Percentiles rank a stretch among this genome's conserved stretches.
Conservation (phyloP, 1,139 yeast genomes). For the Sugiyamaella pinicola region DNA sequence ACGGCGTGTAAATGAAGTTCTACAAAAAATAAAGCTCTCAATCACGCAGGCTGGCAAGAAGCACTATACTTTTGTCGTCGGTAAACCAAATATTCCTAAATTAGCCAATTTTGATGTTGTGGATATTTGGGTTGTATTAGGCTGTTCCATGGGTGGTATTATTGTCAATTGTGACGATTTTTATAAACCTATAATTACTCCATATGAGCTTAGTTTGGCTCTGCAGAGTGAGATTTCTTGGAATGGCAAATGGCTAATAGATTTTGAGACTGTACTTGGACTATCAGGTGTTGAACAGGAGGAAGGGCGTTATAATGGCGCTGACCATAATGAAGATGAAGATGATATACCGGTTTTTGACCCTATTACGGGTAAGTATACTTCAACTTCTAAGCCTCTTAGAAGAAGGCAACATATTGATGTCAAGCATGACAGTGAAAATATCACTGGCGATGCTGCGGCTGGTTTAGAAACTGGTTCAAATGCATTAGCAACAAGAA, state of each 20-base stretch:
- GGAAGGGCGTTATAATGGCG: slow-evolving; percentile 35
- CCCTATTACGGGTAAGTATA: slow-evolving; percentile 79
- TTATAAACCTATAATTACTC: slow-evolving; percentile 89
- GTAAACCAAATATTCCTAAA: slow-evolving; percentile 98
- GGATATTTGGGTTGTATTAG: slow-evolving; percentile 91
- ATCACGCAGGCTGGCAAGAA: slow-evolving; percentile 81
- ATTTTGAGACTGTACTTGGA: slow-evolving; percentile 58
- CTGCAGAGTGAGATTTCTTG: slow-evolving; percentile 72
- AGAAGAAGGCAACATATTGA: slow-evolving; percentile 65
- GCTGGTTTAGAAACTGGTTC: slow-evolving; percentile 26
- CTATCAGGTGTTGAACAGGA: slow-evolving; percentile 31
- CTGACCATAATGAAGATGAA: slow-evolving; percentile 39
- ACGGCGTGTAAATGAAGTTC: slow-evolving; percentile 63
- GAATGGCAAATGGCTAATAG: slow-evolving; percentile 94
- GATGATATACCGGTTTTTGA: slow-evolving; percentile 80
- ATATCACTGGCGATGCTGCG: background rate
- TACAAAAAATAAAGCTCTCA: slow-evolving; percentile 60
- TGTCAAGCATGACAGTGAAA: slow-evolving; percentile 46
- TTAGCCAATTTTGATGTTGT: slow-evolving; percentile 90
- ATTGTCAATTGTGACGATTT: slow-evolving; percentile 79
- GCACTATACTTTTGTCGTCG: slow-evolving; percentile 91
- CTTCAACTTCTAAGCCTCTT: slow-evolving; percentile 72
- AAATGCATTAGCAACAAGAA: slow-evolving; percentile 56
- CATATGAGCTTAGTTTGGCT: slow-evolving; percentile 85
- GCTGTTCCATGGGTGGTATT: slow-evolving; percentile 94